These are phyloP conservation scores for Thielaviopsis euricoi DNA, from an alignment of 2,329 filamentous ascomycete genomes.

Conservation along the genomic window DNA sequence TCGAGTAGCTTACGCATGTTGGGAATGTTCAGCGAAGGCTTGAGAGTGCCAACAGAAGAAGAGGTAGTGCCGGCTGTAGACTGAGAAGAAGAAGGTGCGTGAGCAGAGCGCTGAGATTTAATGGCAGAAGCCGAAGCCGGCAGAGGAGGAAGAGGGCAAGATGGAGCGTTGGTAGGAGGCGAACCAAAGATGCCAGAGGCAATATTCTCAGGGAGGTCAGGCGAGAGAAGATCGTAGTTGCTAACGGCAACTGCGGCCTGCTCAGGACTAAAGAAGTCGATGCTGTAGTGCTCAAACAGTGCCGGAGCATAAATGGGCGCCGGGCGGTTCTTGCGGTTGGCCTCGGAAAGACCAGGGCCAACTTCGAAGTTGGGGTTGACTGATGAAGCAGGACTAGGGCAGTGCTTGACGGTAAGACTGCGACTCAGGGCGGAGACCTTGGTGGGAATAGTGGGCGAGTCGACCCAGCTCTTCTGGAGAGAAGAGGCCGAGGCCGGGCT, in stretches of 20 bases:
- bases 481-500: neutral
- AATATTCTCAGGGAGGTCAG: neutral
- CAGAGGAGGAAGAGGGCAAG: neutral
- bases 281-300: constrained; percentile 3
- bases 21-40: neutral
- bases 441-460: neutral
- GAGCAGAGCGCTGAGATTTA: neutral
- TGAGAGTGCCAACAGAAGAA: neutral
- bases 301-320: constrained; percentile 5
- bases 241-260: constrained; percentile 1
- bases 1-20: neutral
- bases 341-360: neutral
- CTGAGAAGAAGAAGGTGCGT: neutral
- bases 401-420: neutral
- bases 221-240: neutral
- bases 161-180: neutral
- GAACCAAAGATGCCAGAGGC: neutral
- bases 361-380: neutral
- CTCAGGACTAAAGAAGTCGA: constrained; percentile 8
- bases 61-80: neutral
- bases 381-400: neutral
- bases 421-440: neutral
- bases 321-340: neutral
- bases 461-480: neutral
- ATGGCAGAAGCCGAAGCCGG: neutral